Conservation (phyloP, 2,329 filamentous ascomycete species). For the Plenodomus tracheiphilus region DNA sequence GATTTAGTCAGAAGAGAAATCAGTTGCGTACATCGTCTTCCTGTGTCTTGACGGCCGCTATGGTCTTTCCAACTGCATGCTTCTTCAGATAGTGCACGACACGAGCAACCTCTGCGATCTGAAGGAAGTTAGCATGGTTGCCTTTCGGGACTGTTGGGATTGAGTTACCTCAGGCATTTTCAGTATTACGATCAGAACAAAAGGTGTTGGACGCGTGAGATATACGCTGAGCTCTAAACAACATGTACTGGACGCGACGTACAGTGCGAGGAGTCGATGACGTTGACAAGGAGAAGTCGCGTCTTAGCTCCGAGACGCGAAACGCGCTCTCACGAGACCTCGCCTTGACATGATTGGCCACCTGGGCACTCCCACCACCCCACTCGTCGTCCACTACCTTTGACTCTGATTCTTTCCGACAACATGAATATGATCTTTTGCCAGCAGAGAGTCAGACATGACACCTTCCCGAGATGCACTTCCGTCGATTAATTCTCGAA, state of each 20-base stretch:
- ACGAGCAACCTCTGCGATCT: slow-evolving; percentile 70
- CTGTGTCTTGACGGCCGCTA: slow-evolving; percentile 69
- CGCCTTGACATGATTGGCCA: slow-evolving; percentile 27
- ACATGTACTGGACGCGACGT: no score
- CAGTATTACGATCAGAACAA: slow-evolving; percentile 1
- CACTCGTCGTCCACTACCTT: background rate
- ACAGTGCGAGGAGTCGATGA: background rate
- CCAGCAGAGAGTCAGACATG: background rate
- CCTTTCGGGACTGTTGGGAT: background rate
- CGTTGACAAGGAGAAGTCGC: slow-evolving; percentile 4
- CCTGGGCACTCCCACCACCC: slow-evolving; percentile 4
- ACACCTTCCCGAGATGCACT: background rate
- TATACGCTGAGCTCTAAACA: no score
- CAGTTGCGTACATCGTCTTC: slow-evolving; percentile 63
- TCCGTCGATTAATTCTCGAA: background rate
- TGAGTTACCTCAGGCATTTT: slow-evolving; percentile 44
- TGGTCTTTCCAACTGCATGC: slow-evolving; percentile 80
- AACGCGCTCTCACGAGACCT: slow-evolving; percentile 26
- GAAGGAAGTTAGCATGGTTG: slow-evolving; percentile 9
- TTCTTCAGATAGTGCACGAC: slow-evolving; percentile 83
- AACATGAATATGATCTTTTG: no score
- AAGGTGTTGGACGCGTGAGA: no score
- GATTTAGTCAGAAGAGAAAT: background rate
- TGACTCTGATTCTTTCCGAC: no score
- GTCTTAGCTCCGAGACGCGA: slow-evolving; percentile 20